Conservation (phyloP, 768 basidiomycete genomes). For the Leccinum incarnatum region DNA sequence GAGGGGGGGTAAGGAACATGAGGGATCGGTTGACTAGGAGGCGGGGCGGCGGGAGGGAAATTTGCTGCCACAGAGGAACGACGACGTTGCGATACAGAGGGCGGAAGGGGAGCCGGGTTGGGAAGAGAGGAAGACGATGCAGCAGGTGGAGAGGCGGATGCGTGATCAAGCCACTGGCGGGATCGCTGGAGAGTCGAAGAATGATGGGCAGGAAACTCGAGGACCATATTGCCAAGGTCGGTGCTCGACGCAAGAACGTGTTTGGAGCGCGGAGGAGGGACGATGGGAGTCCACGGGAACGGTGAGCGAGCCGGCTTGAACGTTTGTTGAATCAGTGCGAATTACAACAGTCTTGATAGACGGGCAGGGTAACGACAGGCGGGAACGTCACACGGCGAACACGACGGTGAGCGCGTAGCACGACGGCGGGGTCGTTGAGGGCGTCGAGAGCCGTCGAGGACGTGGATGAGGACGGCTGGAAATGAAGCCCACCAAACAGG, state of each 20-base stretch:
- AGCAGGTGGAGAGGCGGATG: conserved; percentile 17
- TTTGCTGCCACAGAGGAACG: conserved; percentile 70
- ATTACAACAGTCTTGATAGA: conserved; percentile 14
- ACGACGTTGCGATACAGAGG: conserved; percentile 45
- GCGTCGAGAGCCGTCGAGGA: conserved; percentile 11
- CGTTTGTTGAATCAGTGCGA: conserved; percentile 14
- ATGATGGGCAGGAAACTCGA: conserved; percentile 30
- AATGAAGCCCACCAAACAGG: conserved; percentile 7
- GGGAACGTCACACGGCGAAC: conserved; percentile 9
- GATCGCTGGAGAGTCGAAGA: conserved; percentile 28
- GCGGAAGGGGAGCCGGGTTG: conserved; percentile 30
- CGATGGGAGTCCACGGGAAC: conserved; percentile 2
- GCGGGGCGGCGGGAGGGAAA: conserved; percentile 64
- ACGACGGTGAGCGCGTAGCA: conserved; percentile 10
- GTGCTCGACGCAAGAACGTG: background rate
- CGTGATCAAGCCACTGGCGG: conserved; percentile 35
- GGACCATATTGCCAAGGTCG: conserved; percentile 25
- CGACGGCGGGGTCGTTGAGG: conserved; percentile 4
- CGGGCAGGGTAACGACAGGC: background rate
- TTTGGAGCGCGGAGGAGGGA: background rate
- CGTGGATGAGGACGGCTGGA: conserved; percentile 1
- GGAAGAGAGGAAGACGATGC: conserved; percentile 34
- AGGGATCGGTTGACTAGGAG: conserved; percentile 74
- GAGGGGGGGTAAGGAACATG: conserved; percentile 47
- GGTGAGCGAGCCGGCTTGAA: conserved; percentile 2